phyloP scores from a whole-genome alignment of 2,329 filamentous ascomycete species.

The Alternaria arborescens region DNA sequence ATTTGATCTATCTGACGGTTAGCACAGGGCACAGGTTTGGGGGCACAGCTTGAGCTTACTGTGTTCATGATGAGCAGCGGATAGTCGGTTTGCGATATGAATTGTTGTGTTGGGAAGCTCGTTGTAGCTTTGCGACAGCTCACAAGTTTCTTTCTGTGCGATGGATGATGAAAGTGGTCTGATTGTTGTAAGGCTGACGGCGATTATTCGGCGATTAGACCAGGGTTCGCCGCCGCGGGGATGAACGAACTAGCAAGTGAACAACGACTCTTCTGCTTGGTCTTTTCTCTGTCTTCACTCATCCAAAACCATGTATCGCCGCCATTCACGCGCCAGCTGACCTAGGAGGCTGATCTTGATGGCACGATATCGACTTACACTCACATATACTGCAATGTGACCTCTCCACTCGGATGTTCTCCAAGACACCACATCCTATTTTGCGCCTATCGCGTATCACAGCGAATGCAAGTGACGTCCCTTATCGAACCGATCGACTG shows the following conservation, averaged over 20 bases:
- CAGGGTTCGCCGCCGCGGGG: neutral
- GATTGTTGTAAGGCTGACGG: slow-evolving; percentile 25
- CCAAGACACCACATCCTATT: too few relatives aligned
- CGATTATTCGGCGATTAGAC: slow-evolving; percentile 18
- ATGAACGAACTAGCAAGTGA: neutral
- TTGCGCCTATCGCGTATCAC: too few relatives aligned
- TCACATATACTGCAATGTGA: too few relatives aligned
- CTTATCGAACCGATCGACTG: neutral
- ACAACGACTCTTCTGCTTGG: neutral
- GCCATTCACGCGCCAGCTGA: neutral
- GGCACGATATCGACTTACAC: too few relatives aligned
- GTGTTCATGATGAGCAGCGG: slow-evolving; percentile 58
- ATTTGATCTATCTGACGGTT: slow-evolving; percentile 58
- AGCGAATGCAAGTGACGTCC: neutral
- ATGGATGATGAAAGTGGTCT: slow-evolving; percentile 44
- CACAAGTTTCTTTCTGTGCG: slow-evolving; percentile 27
- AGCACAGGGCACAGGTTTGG: neutral
- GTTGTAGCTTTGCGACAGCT: slow-evolving; percentile 18
- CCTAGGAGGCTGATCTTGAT: neutral
- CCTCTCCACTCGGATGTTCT: too few relatives aligned
- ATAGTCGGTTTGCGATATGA: neutral
- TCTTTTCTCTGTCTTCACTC: neutral
- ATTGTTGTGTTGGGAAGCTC: neutral
- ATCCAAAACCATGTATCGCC: neutral
- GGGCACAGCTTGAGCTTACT: slow-evolving; percentile 46